Base-by-base conservation (phyloP, 2,329 filamentous ascomycete species). In the Alternaria postmessia region DNA sequence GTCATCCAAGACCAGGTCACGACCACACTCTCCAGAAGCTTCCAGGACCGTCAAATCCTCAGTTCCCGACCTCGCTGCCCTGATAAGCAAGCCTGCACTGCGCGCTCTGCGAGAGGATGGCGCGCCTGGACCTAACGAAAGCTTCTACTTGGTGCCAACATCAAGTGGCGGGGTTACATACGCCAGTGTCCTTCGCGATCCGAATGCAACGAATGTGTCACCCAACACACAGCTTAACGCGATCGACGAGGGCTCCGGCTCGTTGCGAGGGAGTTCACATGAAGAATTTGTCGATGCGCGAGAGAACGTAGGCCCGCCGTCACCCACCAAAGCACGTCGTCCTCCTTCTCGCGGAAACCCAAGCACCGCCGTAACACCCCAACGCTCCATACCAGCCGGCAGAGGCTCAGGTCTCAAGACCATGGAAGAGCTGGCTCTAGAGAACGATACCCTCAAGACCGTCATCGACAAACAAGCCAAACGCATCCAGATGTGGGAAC, bases 161-260 rank as follows among this genome's bases (percentile, higher is more conserved):
- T 93, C 91, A 18, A 94, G 95, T 5, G 93, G 94, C 65, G 97
- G 93, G 3, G 90, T 94, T 61, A 95, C 93, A 0, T 99, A 98
- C 74, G 94, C 95, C 44, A 93, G 91, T 63, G 97, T 99, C 53
- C 82, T 97, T 20, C 68, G 77, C 60, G 62, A 78, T 72, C 72
- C 69, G 41, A 71, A 69, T 59, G 63, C 67, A 6, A 54, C 66
- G 41, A 58, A 64, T 54, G 82, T 83, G 60, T 81, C 73, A 3
- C 65, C 86, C 3, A 86, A 89, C n/a, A 86, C 69, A 38, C 65
- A 71, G 34, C 71, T 74, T 41, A 65, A 68, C 48, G 70, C 75
- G 53, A 77, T 79, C 20, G 75, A 75, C 42, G 80, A 79, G 61
- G 90, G 30, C 24, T 63, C 70, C 12, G 65, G 61, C 43, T 70